phyloP scores from a whole-genome alignment of 495 filamentous ascomycete genomes.

The Talaromyces thailandensis region DNA sequence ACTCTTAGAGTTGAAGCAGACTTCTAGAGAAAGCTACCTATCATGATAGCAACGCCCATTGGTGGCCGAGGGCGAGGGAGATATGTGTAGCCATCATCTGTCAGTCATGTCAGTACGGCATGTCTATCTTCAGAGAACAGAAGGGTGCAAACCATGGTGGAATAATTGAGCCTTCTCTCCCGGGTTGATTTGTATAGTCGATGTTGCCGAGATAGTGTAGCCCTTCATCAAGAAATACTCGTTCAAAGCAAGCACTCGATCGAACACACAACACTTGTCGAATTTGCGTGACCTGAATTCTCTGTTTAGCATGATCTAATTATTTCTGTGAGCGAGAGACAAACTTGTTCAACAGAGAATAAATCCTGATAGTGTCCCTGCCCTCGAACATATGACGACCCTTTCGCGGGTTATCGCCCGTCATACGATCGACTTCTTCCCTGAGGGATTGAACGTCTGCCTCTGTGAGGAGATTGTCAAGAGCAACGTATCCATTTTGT shows the following conservation, averaged over 20 bases:
- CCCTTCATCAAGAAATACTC: slow-evolving; percentile 3
- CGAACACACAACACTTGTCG: slow-evolving; percentile 3
- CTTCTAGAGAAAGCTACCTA: background rate
- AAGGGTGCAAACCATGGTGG: slow-evolving; percentile 6
- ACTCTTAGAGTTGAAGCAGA: background rate
- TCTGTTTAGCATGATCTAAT: background rate
- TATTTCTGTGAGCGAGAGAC: background rate
- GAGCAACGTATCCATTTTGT: background rate
- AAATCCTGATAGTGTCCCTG: background rate
- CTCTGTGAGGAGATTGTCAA: background rate
- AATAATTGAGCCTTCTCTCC: slow-evolving; percentile 11
- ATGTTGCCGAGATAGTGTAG: background rate
- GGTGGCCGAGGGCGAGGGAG: background rate
- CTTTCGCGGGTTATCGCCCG: background rate
- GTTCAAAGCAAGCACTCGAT: slow-evolving; percentile 3
- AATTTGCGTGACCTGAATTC: background rate
- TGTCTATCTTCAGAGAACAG: background rate
- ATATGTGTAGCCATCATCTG: slow-evolving; percentile 5
- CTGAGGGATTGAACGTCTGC: background rate
- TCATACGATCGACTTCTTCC: background rate
- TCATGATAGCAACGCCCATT: slow-evolving; percentile 4
- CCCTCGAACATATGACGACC: slow-evolving; percentile 3
- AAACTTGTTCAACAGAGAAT: slow-evolving; percentile 2
- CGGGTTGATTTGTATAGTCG: slow-evolving; percentile 11
- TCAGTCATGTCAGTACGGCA: background rate